These are phyloP conservation scores for Licmophora abbreviata DNA, from an alignment of 108 stramenopile genomes.

Conservation along the genomic window DNA sequence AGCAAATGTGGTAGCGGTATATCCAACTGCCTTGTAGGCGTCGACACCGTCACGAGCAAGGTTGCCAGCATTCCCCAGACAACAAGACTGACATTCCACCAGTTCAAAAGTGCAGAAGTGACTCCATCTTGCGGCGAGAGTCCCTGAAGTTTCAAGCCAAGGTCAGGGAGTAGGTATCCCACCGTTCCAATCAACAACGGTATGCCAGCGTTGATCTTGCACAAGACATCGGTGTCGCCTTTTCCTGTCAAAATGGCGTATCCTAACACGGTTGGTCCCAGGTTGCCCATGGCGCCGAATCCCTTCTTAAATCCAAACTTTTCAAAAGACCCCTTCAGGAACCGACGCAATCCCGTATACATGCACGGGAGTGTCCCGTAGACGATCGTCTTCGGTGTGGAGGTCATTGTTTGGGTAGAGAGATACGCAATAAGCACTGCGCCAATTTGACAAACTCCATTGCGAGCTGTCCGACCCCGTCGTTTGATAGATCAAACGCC, in stretches of 20 bases:
- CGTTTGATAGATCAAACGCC: no score
- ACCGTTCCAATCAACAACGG: background rate
- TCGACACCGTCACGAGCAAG: background rate
- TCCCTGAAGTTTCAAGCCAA: constrained; percentile 2
- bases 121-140: background rate
- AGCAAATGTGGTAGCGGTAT: background rate
- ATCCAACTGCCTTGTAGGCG: background rate
- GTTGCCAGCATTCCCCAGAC: background rate
- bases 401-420: no score
- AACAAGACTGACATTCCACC: background rate
- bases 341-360: background rate
- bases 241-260: background rate
- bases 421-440: no score
- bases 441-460: no score
- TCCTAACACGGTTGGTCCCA: background rate
- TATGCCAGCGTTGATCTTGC: background rate
- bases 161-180: background rate
- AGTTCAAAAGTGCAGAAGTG: background rate
- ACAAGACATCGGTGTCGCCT: background rate
- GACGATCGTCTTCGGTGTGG: no score
- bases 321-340: background rate
- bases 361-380: background rate
- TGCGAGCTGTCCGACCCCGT: no score
- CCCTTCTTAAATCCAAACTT: background rate
- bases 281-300: background rate